Conservation (phyloP, 768 basidiomycete species). For the Vararia minispora region DNA sequence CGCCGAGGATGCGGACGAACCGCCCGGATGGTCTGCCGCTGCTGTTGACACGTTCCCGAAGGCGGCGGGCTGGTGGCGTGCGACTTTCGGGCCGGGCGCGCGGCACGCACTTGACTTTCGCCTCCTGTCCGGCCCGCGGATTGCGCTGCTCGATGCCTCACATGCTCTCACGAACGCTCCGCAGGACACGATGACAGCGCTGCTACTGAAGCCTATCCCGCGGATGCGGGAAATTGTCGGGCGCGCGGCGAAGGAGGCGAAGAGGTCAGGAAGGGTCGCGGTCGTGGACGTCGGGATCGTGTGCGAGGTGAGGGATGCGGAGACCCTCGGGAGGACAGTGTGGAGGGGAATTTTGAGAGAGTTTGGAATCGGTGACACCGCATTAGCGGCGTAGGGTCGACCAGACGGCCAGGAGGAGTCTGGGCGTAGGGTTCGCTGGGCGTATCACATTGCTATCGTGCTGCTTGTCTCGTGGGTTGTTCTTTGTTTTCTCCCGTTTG, state of each 20-base stretch:
- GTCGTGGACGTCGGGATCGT: conserved; percentile 12
- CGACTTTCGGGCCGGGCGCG: conserved; percentile 29
- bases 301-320: conserved; percentile 12
- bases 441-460: no score
- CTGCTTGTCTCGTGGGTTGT: no score
- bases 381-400: no score
- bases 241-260: conserved; percentile 8
- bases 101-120: conserved; percentile 78
- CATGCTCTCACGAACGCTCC: conserved; percentile 27
- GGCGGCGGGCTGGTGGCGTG: conserved; percentile 72
- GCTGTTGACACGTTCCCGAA: conserved; percentile 63
- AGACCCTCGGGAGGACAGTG: conserved; percentile 10
- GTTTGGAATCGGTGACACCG: background rate
- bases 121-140: conserved; percentile 51
- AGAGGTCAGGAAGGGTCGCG: conserved; percentile 11
- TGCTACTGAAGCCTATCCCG: conserved; percentile 14
- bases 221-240: conserved; percentile 4
- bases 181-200: background rate
- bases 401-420: no score
- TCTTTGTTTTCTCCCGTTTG: no score
- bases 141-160: conserved; percentile 68
- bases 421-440: no score
- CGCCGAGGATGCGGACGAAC: conserved; percentile 5
- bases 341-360: conserved; percentile 9
- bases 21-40: conserved; percentile 12